Conservation (phyloP, 495 filamentous ascomycete species). For the Penicillium paxilli region DNA sequence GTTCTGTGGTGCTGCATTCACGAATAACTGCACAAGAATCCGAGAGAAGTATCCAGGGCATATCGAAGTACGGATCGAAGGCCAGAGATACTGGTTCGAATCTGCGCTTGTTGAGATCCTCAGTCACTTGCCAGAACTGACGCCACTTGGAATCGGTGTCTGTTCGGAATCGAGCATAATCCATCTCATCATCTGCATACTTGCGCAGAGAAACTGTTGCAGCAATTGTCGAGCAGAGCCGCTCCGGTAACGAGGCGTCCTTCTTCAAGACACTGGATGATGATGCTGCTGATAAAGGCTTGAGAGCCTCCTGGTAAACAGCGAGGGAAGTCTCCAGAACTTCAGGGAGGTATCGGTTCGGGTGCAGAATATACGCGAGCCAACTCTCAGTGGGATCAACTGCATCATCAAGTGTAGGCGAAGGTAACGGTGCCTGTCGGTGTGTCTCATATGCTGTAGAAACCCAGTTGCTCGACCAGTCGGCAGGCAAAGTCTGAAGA, state of each 20-base stretch:
- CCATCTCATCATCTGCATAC: conserved; percentile 61
- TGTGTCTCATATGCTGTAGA: conserved; percentile 65
- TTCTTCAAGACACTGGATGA: conserved; percentile 34
- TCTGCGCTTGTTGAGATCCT: conserved; percentile 82
- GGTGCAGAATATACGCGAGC: conserved; percentile 70
- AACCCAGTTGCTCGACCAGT: conserved; percentile 74
- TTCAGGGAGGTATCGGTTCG: conserved; percentile 71
- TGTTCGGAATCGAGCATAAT: conserved; percentile 68
- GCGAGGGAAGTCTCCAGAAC: conserved; percentile 81
- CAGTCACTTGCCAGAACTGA: conserved; percentile 78
- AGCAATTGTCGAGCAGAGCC: conserved; percentile 69
- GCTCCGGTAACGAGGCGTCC: conserved; percentile 58
- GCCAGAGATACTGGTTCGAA: conserved; percentile 75
- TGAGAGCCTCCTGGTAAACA: conserved; percentile 66
- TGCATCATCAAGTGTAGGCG: conserved; percentile 59
- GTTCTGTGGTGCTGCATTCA: conserved; percentile 74
- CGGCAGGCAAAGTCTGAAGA: conserved; percentile 46
- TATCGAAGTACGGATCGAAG: conserved; percentile 65
- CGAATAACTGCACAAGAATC: conserved; percentile 77
- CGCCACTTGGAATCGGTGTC: conserved; percentile 84
- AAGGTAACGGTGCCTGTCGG: conserved; percentile 51
- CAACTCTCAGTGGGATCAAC: conserved; percentile 53
- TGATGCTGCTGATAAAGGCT: conserved; percentile 36
- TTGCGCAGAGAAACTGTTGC: conserved; percentile 61
- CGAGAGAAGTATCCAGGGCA: conserved; percentile 80